Conservation (phyloP, 139 green algal species). For the Micromonas commoda region DNA sequence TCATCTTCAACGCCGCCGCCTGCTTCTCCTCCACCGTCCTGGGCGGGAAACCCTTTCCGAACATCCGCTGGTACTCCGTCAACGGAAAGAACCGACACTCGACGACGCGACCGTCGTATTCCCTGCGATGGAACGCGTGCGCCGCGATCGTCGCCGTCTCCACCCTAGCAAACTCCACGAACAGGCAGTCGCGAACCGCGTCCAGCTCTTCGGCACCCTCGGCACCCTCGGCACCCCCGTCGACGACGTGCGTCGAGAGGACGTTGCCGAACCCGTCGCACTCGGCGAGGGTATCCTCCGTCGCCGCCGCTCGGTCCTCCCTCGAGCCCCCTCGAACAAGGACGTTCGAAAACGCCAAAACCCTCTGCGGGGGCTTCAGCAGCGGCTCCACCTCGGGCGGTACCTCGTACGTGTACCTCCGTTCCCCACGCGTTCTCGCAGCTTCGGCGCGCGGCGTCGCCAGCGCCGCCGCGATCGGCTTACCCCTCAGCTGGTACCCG, state of each 20-base stretch:
- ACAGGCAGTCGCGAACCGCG: background rate
- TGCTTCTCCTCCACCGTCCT: background rate
- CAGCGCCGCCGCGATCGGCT: background rate
- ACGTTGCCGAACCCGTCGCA: background rate
- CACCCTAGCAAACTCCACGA: background rate
- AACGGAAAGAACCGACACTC: background rate
- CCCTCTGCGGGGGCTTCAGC: background rate
- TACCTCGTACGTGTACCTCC: background rate
- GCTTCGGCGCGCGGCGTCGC: background rate
- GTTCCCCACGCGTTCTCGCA: background rate
- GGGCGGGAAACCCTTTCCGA: background rate
- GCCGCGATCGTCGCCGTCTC: background rate
- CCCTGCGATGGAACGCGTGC: background rate
- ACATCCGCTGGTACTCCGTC: background rate
- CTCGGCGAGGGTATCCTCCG: background rate
- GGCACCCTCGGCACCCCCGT: no score
- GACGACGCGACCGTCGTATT: background rate
- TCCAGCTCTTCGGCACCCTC: no score
- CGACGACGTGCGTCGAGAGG: background rate
- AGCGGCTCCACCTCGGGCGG: background rate
- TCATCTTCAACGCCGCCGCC: background rate
- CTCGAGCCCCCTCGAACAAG: background rate
- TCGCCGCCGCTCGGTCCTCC: background rate
- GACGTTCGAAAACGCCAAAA: background rate
- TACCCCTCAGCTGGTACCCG: background rate